A percentile compares a stretch with the other conserved stretches of the same genome.
phyloP scores from a whole-genome alignment of 495 filamentous ascomycete species.

The Lasiosphaeria ovina region DNA sequence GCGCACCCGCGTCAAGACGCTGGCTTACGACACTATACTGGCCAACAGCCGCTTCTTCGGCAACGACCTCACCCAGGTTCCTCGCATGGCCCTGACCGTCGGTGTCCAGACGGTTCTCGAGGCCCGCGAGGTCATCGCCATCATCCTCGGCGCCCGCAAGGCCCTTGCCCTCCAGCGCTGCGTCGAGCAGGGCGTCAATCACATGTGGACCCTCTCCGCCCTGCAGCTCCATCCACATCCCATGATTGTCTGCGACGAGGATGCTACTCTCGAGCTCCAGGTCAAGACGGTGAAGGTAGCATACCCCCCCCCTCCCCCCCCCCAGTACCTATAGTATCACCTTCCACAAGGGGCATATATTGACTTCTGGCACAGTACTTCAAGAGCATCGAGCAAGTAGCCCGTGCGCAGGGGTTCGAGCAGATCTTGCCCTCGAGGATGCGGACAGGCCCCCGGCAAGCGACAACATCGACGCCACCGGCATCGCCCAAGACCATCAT shows the following conservation, averaged over 20 bases:
- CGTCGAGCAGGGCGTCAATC: constrained; percentile 78
- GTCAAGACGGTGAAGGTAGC: constrained; percentile 80
- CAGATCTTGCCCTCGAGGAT: constrained; percentile 55
- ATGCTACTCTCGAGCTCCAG: constrained; percentile 77
- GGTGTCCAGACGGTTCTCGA: constrained; percentile 86
- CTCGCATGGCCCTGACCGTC: constrained; percentile 80
- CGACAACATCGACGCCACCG: not conserved
- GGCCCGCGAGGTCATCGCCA: constrained; percentile 75
- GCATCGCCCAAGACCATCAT: not conserved
- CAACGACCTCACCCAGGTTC: constrained; percentile 68
- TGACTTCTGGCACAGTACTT: constrained; percentile 52
- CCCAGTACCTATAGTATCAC: not conserved
- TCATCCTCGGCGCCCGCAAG: constrained; percentile 79
- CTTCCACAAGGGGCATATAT: not conserved
- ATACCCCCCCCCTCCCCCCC: not conserved
- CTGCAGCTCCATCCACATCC: constrained; percentile 78
- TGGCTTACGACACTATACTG: constrained; percentile 82
- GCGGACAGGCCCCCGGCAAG: constrained; percentile 31
- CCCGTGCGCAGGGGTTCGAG: constrained; percentile 53
- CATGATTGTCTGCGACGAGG: constrained; percentile 80
- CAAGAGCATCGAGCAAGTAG: constrained; percentile 64
- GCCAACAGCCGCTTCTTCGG: constrained; percentile 84
- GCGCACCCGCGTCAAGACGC: constrained; percentile 78
- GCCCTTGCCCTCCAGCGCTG: constrained; percentile 77
- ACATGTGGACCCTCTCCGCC: constrained; percentile 85